These are phyloP conservation scores for Boechera divaricarpa DNA, from an alignment of 345 rosid species.

Conservation along the genomic window DNA sequence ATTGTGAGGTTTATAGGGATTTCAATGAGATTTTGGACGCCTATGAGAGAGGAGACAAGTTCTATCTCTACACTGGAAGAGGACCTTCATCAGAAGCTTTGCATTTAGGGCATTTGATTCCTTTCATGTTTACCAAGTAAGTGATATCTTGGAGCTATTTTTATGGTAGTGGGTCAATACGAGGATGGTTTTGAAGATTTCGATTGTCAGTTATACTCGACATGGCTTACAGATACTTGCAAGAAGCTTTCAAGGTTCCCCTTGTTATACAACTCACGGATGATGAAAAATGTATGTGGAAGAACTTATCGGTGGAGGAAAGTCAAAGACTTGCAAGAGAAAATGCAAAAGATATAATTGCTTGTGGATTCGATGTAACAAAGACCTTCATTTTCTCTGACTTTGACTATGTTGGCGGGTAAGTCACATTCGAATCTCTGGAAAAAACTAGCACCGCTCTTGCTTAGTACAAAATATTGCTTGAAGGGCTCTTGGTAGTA, in stretches of 20 bases:
- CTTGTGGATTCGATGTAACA: constrained; percentile 88
- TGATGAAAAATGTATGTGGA: constrained; percentile 95
- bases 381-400: constrained; percentile 91
- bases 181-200: not conserved
- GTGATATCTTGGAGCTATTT: constrained; percentile 14
- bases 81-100: constrained; percentile 97
- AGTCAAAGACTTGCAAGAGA: constrained; percentile 88
- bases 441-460: not conserved
- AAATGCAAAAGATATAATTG: constrained; percentile 94
- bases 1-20: constrained; percentile 51
- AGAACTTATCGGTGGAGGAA: constrained; percentile 82
- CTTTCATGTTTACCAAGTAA: constrained; percentile 97
- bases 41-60: constrained; percentile 79
- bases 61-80: constrained; percentile 89
- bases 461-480: not conserved
- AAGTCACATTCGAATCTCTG: constrained; percentile 38
- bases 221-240: constrained; percentile 60
- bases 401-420: constrained; percentile 94
- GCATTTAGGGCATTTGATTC: constrained; percentile 91
- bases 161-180: no score
- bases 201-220: not conserved
- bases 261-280: constrained; percentile 94
- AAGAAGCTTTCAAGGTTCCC: constrained; percentile 92
- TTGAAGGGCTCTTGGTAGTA: not conserved
- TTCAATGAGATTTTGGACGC: constrained; percentile 80